Evolutionary conservation across 352 stramenopile species (phyloP).

Genomic region (Elongisporangium anandrum): DNA sequence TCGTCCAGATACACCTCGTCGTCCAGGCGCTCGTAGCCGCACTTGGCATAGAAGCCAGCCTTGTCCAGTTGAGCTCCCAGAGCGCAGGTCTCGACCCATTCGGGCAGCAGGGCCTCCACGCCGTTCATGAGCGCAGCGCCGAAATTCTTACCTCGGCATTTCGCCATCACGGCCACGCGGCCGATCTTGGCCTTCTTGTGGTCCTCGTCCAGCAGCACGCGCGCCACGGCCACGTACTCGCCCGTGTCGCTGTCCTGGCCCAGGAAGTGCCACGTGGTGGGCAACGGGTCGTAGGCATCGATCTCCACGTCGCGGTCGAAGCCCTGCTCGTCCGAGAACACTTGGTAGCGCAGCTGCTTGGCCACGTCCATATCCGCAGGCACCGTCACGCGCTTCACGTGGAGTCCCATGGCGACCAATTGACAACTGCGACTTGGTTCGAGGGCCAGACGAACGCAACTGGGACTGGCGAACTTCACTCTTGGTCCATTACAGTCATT

Average conservation of each 20-base stretch:
- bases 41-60: constrained; percentile 65
- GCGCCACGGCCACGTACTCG: constrained; percentile 59
- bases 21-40: constrained; percentile 42
- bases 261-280: constrained; percentile 48
- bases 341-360: constrained; percentile 33
- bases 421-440: background rate
- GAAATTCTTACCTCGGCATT: constrained; percentile 55
- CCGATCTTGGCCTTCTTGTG: constrained; percentile 53
- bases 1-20: constrained; percentile 57
- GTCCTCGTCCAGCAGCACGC: constrained; percentile 24
- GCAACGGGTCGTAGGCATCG: constrained; percentile 35
- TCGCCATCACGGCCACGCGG: constrained; percentile 52
- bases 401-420: constrained; percentile 18
- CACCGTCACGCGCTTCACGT: constrained; percentile 36
- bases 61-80: constrained; percentile 58
- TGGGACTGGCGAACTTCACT: too few relatives aligned
- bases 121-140: constrained; percentile 49
- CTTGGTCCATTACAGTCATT: background rate
- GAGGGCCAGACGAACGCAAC: background rate
- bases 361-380: constrained; percentile 31
- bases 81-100: constrained; percentile 33
- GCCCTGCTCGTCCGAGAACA: constrained; percentile 55
- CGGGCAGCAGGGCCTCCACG: constrained; percentile 34
- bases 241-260: constrained; percentile 49
- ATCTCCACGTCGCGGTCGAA: constrained; percentile 34